A percentile compares a stretch with the other conserved stretches of the same genome.
phyloP scores from a whole-genome alignment of 176 grass and related monocot genomes.

The Avena insularis region DNA sequence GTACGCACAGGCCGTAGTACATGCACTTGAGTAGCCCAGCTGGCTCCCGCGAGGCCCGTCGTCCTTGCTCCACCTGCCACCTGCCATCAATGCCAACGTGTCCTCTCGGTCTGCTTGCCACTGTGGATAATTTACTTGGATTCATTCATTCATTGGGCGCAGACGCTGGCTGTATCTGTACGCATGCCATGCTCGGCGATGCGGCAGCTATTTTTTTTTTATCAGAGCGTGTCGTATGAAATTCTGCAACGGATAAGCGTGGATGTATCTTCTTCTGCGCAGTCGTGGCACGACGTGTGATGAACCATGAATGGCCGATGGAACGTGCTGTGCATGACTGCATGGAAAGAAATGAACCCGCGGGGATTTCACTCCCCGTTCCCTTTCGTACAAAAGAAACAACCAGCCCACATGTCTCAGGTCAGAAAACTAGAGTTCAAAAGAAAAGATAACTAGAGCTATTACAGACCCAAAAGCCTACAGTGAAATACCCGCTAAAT shows the following conservation, averaged over 20 bases:
- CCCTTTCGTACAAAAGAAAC: too few relatives aligned
- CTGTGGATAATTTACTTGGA: neutral
- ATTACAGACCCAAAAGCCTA: too few relatives aligned
- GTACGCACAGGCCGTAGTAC: too few relatives aligned
- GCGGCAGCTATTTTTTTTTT: neutral
- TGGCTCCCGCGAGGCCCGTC: conserved; percentile 13
- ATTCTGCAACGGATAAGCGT: neutral
- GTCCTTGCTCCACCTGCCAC: neutral
- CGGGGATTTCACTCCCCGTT: too few relatives aligned
- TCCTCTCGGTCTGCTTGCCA: neutral
- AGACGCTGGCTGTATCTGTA: neutral
- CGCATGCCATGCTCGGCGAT: neutral
- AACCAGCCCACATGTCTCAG: too few relatives aligned
- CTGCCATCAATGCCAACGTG: conserved; percentile 25
- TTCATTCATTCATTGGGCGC: neutral
- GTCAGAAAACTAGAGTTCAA: too few relatives aligned
- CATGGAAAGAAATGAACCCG: too few relatives aligned
- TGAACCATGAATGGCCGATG: neutral
- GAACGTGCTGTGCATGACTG: neutral
- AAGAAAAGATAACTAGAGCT: too few relatives aligned
- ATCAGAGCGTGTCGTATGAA: neutral
- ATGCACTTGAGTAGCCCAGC: neutral
- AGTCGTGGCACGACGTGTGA: neutral
- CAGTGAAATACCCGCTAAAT: too few relatives aligned
- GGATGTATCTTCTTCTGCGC: neutral